Conservation (phyloP, 2,329 filamentous ascomycete species). For the Xylariaceae sp. region DNA sequence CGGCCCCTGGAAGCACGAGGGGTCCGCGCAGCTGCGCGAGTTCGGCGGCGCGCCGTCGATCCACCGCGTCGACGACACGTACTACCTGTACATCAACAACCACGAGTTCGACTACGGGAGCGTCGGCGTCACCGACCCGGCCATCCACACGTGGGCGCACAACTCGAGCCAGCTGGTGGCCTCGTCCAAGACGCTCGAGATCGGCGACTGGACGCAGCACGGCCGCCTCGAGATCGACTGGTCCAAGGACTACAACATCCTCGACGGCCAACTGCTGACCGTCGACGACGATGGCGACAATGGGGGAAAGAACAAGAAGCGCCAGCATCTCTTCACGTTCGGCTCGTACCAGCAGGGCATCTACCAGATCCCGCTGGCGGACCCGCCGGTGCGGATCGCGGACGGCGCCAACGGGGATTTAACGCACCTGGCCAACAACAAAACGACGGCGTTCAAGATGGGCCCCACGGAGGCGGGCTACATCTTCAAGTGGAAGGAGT, state of each 20-base stretch:
- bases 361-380: conserved; percentile 28
- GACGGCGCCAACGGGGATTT: conserved; percentile 14
- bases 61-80: conserved; percentile 23
- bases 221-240: conserved; percentile 28
- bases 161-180: conserved; percentile 23
- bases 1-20: conserved; percentile 28
- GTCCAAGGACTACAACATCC: conserved; percentile 28
- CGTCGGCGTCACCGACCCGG: conserved; percentile 20
- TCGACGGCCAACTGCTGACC: conserved; percentile 26
- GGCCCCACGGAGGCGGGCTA: conserved; percentile 24
- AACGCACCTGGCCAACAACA: conserved; percentile 27
- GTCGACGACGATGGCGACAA: conserved; percentile 15
- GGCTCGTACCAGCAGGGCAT: conserved; percentile 32
- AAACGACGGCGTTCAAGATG: conserved; percentile 15
- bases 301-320: too few species aligned
- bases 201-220: conserved; percentile 22
- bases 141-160: conserved; percentile 18
- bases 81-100: conserved; percentile 30
- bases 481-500: conserved; percentile 21
- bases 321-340: conserved; percentile 23
- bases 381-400: conserved; percentile 20
- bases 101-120: conserved; percentile 27
- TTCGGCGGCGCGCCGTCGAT: conserved; percentile 25
- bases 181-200: conserved; percentile 25
- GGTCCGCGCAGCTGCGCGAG: conserved; percentile 17